These are phyloP conservation scores for Heritiera littoralis DNA, from an alignment of 345 rosid genomes.

Conservation along the genomic window DNA sequence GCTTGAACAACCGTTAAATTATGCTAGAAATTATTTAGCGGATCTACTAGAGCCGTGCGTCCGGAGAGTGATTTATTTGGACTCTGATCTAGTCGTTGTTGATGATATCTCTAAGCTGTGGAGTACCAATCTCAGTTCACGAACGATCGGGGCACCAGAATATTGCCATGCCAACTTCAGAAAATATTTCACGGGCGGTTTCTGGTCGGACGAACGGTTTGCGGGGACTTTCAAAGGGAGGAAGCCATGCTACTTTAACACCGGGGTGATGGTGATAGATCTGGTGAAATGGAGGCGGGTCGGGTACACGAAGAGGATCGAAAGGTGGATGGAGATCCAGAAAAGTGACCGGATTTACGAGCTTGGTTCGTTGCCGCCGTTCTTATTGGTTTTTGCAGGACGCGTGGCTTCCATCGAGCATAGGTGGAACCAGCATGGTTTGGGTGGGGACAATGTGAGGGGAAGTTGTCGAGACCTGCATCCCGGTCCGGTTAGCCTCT, in stretches of 20 bases:
- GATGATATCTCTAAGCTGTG: constrained; percentile 84
- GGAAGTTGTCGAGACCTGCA: constrained; percentile 93
- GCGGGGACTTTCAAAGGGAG: constrained; percentile 59
- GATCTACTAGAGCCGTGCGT: constrained; percentile 87
- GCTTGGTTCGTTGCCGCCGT: constrained; percentile 94
- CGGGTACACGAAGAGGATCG: constrained; percentile 75
- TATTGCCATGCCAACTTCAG: constrained; percentile 96
- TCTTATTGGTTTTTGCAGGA: constrained; percentile 77
- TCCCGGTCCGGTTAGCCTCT: constrained; percentile 87
- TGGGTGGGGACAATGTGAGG: constrained; percentile 90
- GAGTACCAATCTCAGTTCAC: constrained; percentile 58
- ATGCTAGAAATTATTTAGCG: constrained; percentile 87
- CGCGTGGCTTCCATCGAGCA: constrained; percentile 90
- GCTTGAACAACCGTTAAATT: constrained; percentile 89
- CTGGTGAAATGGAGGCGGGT: constrained; percentile 77
- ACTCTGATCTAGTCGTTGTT: constrained; percentile 87
- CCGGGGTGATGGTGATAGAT: constrained; percentile 98
- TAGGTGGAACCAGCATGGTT: constrained; percentile 96
- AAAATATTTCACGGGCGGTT: constrained; percentile 72
- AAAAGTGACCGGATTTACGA: constrained; percentile 83
- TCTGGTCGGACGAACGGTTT: constrained; percentile 64
- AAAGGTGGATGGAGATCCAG: constrained; percentile 98
- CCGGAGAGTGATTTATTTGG: constrained; percentile 78
- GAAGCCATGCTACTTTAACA: constrained; percentile 80
- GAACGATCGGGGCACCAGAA: constrained; percentile 94